Base-by-base conservation (phyloP, 345 rosid species). In the Citrus medica region DNA sequence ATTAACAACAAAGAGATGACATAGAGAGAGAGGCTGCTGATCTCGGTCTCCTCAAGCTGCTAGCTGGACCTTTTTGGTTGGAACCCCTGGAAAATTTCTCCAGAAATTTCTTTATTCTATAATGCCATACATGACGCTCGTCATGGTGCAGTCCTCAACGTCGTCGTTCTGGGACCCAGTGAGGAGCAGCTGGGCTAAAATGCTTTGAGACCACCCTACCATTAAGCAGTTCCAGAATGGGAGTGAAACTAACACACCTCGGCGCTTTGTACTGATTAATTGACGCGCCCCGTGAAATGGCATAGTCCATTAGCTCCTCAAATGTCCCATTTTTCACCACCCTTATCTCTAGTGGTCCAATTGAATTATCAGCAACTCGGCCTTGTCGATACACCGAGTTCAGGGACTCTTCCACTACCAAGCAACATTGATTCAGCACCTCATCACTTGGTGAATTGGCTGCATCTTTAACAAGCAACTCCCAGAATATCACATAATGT, bases 301-400 rank as follows among this genome's bases (percentile, higher is more conserved):
- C 98, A 46, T 90, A 93, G 76, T 95, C 98, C 98, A 95, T 95
- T 2, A 95, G 86, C 79, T 95, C 97, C 77, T 95, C 98, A 73
- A 95, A 95, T 9, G 98, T 93, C 1, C 99, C 99, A 69, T 76
- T 89, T 66, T 82, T 71, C 42, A 95, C 98, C 30, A 95, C 85
- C 62, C 94, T 83, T 63, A 93, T 92, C 88, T 95, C 99, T 19
- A 95, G 77, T 2, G 99, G 98, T 27, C 97, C 99, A 16, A 95
- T 91, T 0, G 99, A 92, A 72, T 86, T 89, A 77, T 92, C 96
- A 0, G 96, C 87, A 16, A 93, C 98, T 25, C 99, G 85, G 75
- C 98, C 85, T 72, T 95, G 98, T 60, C 99, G 78, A 76, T 95
- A 95, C 25, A 93, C 98, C 16, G 92, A 73, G 88, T 95, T 95